Conservation (phyloP, 2,329 filamentous ascomycete genomes). For the Exophiala alcalophila region DNA sequence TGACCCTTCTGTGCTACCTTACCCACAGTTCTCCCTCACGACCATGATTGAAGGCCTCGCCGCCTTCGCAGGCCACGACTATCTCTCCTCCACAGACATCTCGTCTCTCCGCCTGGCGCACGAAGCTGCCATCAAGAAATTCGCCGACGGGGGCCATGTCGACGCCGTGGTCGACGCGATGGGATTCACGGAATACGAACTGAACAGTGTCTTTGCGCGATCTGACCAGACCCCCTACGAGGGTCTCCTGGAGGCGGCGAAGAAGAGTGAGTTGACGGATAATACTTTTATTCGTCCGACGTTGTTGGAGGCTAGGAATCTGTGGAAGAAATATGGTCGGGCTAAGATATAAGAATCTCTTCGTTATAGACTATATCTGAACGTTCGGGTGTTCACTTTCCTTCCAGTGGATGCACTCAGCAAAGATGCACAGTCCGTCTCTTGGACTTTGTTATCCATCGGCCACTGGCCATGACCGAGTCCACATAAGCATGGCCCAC, state of each 20-base stretch:
- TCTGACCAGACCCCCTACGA: slow-evolving; percentile 28
- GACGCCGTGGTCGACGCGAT: slow-evolving; percentile 27
- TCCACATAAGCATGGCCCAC: slow-evolving; percentile 22
- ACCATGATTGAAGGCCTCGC: slow-evolving; percentile 20
- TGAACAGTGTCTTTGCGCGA: slow-evolving; percentile 29
- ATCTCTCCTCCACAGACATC: slow-evolving; percentile 7
- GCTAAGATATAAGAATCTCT: slow-evolving; percentile 18
- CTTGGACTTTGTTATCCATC: slow-evolving; percentile 17
- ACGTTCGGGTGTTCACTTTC: neutral
- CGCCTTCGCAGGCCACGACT: slow-evolving; percentile 20
- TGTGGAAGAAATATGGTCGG: slow-evolving; percentile 24
- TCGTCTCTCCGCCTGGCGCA: slow-evolving; percentile 17
- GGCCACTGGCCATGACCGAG: slow-evolving; percentile 20
- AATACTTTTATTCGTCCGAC: slow-evolving; percentile 23
- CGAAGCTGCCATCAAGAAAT: slow-evolving; percentile 21
- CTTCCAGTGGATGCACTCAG: no score
- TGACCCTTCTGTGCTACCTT: neutral
- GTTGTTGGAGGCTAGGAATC: slow-evolving; percentile 24
- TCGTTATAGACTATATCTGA: neutral
- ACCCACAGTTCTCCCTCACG: slow-evolving; percentile 24
- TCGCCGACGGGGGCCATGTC: slow-evolving; percentile 14
- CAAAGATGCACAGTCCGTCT: slow-evolving; percentile 15
- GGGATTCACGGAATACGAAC: slow-evolving; percentile 30
- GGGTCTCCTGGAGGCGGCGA: slow-evolving; percentile 25
- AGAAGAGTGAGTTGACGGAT: slow-evolving; percentile 30